Evolutionary conservation across 495 filamentous ascomycete species (phyloP), one percentile per base, ranked within the genome.

Genomic region (Physcia stellaris): DNA sequence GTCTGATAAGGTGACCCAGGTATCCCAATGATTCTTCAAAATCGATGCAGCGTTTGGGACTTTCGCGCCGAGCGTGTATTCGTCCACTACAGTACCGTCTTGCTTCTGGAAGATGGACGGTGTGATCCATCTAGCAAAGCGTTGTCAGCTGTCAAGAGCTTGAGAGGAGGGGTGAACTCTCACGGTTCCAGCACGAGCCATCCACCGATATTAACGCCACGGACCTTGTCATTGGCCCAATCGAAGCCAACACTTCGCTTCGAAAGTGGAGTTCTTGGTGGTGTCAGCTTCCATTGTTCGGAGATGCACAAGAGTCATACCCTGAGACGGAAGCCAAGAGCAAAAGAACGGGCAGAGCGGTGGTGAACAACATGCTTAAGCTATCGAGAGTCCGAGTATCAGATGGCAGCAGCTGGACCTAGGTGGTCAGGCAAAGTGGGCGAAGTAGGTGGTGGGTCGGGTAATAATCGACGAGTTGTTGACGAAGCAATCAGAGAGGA

Each of bases 1-100:
- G 53, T 87, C 82, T 24, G 56, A 61, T 40, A 71, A 53, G 4
- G 71, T 76, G 47, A 84, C 73, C 62, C 70, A 86, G 41, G 55
- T 61, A 39, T 55, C 51, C 77, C 77, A 81, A 48, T 81, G 77
- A 26, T 61, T 30, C 3, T 59, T 50, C 31, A 81, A 56, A 15
- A 60, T 57, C 20, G 49, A 20, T 72, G 71, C 31, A 58, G 59
- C 30, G 62, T 60, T 44, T 24, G 74, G 71, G 24, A 73, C 48
- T 16, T 45, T 52, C 12, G 62, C 38, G 31, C 69, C 71, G 21
- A 73, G 54, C 2, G 70, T 73, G 51, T 65, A 80, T 52, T 81
- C 77, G 40, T 81, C 77, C 9, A 77, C 66, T 7, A 64, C 67
- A 17, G 53, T 54, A 29, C 58, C 61, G 3, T 39, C 35, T 7